phyloP scores from a whole-genome alignment of 345 rosid species.

The Rhizophora apiculata region DNA sequence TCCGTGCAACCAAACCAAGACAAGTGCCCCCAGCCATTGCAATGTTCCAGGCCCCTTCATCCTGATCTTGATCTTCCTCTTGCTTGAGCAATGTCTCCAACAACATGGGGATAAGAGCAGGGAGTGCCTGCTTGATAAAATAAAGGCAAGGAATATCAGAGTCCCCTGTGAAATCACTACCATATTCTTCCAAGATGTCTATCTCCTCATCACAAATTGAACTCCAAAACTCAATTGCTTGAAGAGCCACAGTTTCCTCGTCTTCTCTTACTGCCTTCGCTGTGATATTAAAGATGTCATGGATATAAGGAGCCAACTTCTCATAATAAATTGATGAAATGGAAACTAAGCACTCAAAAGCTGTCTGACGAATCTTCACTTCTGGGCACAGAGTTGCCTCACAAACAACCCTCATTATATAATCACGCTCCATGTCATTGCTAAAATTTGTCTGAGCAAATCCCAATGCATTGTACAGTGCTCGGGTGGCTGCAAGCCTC shows the following conservation, averaged over 20 bases:
- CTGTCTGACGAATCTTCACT: slow-evolving; percentile 1
- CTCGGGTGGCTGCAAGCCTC: slow-evolving; percentile 1
- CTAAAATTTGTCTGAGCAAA: slow-evolving; percentile 7
- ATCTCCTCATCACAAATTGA: slow-evolving; percentile 6
- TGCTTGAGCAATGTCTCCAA: slow-evolving; percentile 6
- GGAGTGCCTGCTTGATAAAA: slow-evolving; percentile 7
- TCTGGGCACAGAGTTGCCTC: slow-evolving; percentile 4
- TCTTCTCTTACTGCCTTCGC: slow-evolving; percentile 4
- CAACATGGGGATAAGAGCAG: slow-evolving; percentile 5
- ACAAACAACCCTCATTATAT: neutral
- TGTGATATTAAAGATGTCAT: slow-evolving; percentile 1
- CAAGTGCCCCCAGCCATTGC: slow-evolving; percentile 11
- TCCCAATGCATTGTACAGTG: slow-evolving; percentile 4
- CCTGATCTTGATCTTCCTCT: slow-evolving; percentile 8
- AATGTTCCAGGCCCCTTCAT: slow-evolving; percentile 9
- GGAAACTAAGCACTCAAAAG: slow-evolving; percentile 9
- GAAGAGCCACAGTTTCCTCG: slow-evolving; percentile 5
- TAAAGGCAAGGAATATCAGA: neutral
- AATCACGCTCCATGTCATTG: slow-evolving; percentile 7
- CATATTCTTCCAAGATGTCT: neutral
- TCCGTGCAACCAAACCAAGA: slow-evolving; percentile 5
- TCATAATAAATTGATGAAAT: slow-evolving; percentile 6
- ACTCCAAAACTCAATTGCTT: slow-evolving; percentile 13
- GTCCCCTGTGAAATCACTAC: neutral
- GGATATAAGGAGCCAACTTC: neutral